Conservation (phyloP, 192 early-diverging fungal species). For the Gamsiella multidivaricata region DNA sequence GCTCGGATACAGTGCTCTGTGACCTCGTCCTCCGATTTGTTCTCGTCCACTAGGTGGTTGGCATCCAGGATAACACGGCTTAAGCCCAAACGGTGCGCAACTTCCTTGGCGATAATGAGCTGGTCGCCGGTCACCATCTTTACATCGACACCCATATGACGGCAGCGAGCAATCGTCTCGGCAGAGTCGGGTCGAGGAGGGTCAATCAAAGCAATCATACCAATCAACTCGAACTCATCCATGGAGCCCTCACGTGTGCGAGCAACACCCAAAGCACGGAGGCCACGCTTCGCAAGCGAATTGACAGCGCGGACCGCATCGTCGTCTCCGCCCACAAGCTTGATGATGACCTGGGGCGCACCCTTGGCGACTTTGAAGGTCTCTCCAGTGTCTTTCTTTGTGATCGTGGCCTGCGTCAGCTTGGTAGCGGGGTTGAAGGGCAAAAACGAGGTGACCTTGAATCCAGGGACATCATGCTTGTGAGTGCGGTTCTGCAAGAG, state of each 20-base stretch:
- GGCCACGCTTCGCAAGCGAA: conserved; percentile 81
- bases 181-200: conserved; percentile 92
- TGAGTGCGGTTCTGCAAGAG: conserved; percentile 67
- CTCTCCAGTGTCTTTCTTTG: conserved; percentile 79
- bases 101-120: conserved; percentile 93
- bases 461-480: conserved; percentile 82
- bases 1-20: conserved; percentile 87
- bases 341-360: conserved; percentile 91
- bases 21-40: conserved; percentile 81
- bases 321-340: conserved; percentile 83
- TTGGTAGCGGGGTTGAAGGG: conserved; percentile 97
- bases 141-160: conserved; percentile 87
- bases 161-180: conserved; percentile 86
- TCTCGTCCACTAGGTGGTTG: conserved; percentile 80
- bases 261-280: conserved; percentile 93
- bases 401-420: conserved; percentile 90
- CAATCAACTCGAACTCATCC: conserved; percentile 84
- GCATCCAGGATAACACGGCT: conserved; percentile 91
- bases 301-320: conserved; percentile 87
- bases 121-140: conserved; percentile 99
- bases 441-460: conserved; percentile 89
- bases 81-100: conserved; percentile 90
- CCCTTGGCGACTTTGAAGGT: conserved; percentile 92
- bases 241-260: conserved; percentile 73
- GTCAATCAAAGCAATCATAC: conserved; percentile 92